A percentile compares a stretch with the other conserved stretches of the same genome.
Evolutionary conservation across 83 land plant species (phyloP).

Genomic region (Isoetes engelmannii): DNA sequence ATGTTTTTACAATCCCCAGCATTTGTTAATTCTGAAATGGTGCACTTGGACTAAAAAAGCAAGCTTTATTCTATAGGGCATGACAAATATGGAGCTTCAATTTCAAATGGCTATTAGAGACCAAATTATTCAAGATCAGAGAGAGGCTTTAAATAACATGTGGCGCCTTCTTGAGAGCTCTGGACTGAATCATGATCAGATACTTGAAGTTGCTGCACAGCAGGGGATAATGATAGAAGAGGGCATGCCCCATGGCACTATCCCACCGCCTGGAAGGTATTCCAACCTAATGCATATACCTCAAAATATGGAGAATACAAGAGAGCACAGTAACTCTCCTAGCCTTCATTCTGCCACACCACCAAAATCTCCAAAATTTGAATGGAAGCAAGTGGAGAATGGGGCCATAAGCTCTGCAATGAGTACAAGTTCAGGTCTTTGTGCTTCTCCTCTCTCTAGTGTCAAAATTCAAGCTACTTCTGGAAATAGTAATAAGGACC

Average conservation of each 20-base stretch:
- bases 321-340: neutral
- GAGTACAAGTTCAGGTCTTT: neutral
- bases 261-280: conserved; percentile 16
- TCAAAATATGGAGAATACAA: conserved; percentile 1
- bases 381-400: neutral
- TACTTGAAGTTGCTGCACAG: conserved; percentile 65
- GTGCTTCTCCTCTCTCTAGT: neutral
- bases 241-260: conserved; percentile 30
- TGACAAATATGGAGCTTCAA: conserved; percentile 88
- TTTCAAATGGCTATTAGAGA: conserved; percentile 91
- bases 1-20: neutral
- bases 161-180: conserved; percentile 66
- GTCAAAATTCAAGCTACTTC: conserved; percentile 9
- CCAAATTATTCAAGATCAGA: conserved; percentile 79
- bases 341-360: conserved; percentile 1
- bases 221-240: conserved; percentile 86
- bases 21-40: neutral
- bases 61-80: conserved; percentile 47
- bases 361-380: neutral
- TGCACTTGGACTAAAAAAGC: neutral
- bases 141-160: conserved; percentile 69
- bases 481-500: conserved; percentile 6
- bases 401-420: neutral
- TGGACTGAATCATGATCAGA: conserved; percentile 72
- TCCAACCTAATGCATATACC: conserved; percentile 14